Evolutionary conservation across 2,329 filamentous ascomycete genomes (phyloP).

Genomic region (Calonectria henricotiae): DNA sequence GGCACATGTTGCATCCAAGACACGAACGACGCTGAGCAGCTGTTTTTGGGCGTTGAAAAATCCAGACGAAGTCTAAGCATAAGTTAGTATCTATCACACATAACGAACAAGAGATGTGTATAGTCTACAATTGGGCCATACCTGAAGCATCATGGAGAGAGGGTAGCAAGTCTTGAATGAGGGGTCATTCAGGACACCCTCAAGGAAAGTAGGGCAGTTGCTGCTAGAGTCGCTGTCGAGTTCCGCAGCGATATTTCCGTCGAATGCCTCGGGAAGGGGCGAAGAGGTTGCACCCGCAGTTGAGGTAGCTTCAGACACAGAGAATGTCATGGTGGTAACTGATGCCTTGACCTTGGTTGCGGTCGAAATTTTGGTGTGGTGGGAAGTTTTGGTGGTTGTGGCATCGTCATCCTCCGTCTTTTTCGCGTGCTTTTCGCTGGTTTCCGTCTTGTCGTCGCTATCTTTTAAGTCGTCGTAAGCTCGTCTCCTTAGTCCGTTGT

Average conservation of each 20-base stretch:
- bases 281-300: slow-evolving; percentile 54
- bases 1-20: slow-evolving; percentile 84
- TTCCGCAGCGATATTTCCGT: slow-evolving; percentile 75
- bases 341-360: slow-evolving; percentile 27
- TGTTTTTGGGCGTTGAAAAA: slow-evolving; percentile 88
- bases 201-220: slow-evolving; percentile 79
- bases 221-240: slow-evolving; percentile 70
- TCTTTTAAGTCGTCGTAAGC: slow-evolving; percentile 21
- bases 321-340: slow-evolving; percentile 48
- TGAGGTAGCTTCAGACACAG: slow-evolving; percentile 40
- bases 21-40: slow-evolving; percentile 79
- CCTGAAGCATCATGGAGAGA: slow-evolving; percentile 86
- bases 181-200: slow-evolving; percentile 75
- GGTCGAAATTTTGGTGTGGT: slow-evolving; percentile 42
- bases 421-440: background rate
- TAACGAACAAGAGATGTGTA: background rate
- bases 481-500: slow-evolving; percentile 37
- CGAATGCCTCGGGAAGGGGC: slow-evolving; percentile 76
- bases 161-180: slow-evolving; percentile 85
- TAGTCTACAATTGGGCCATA: slow-evolving; percentile 58
- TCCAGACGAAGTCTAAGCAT: slow-evolving; percentile 80
- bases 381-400: slow-evolving; percentile 24
- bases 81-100: slow-evolving; percentile 30
- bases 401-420: slow-evolving; percentile 36
- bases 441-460: background rate